phyloP scores from a whole-genome alignment of 306 rosid species.

The Potentilla sterilis region DNA sequence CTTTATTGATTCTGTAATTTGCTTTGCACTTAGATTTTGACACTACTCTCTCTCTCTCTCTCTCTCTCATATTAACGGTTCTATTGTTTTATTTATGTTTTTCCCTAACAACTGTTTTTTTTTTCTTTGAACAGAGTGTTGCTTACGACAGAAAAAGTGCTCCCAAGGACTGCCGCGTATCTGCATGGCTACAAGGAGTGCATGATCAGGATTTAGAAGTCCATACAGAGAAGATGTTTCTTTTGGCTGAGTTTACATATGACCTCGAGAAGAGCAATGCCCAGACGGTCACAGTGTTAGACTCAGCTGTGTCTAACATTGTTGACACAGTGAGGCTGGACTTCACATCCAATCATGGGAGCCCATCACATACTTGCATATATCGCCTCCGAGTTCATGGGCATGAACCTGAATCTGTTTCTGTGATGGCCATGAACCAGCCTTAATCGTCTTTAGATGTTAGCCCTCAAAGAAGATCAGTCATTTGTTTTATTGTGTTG shows the following conservation, averaged over 20 bases:
- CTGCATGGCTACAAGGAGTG: constrained; percentile 75
- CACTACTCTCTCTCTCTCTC: background rate
- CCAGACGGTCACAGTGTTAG: constrained; percentile 64
- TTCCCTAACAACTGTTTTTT: background rate
- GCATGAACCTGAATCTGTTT: constrained; percentile 58
- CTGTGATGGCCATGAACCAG: constrained; percentile 53
- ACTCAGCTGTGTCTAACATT: constrained; percentile 37
- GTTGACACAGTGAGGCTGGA: constrained; percentile 76
- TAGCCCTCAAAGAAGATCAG: constrained; percentile 2
- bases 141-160: constrained; percentile 88
- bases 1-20: background rate
- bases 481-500: constrained; percentile 26
- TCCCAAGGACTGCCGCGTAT: constrained; percentile 81
- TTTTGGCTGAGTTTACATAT: constrained; percentile 59
- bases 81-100: background rate
- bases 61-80: background rate
- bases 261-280: constrained; percentile 96
- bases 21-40: background rate
- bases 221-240: constrained; percentile 48
- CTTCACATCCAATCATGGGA: constrained; percentile 84
- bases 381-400: constrained; percentile 94
- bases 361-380: constrained; percentile 86
- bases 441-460: constrained; percentile 22
- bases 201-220: constrained; percentile 28
- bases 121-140: constrained; percentile 56